These are phyloP conservation scores for Boletus tomentosulus DNA, from an alignment of 768 basidiomycete genomes.

Conservation along the genomic window DNA sequence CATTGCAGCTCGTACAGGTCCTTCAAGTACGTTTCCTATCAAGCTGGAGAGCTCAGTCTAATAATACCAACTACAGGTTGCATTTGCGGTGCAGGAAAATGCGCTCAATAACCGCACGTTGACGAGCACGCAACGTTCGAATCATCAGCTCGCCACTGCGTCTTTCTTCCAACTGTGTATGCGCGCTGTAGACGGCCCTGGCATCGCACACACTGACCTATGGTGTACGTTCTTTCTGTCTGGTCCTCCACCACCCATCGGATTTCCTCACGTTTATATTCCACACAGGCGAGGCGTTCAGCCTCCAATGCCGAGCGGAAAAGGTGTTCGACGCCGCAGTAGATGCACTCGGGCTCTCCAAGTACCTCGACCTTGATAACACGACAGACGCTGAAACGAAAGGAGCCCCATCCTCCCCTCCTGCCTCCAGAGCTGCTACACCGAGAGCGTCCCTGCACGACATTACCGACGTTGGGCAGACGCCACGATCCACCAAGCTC, in stretches of 20 bases:
- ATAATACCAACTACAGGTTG: constrained; percentile 11
- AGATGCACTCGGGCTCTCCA: constrained; percentile 2
- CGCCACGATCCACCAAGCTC: background rate
- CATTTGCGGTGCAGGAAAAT: constrained; percentile 24
- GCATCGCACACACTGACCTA: background rate
- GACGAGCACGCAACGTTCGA: background rate
- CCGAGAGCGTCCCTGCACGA: background rate
- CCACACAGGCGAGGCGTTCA: constrained; percentile 6
- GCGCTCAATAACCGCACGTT: constrained; percentile 13
- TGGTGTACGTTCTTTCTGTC: constrained; percentile 12
- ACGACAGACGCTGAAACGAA: background rate
- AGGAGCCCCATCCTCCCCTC: no score
- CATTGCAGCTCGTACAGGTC: constrained; percentile 11
- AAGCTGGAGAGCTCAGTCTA: background rate
- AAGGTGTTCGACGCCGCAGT: background rate
- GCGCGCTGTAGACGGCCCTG: background rate
- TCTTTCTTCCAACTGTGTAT: constrained; percentile 9
- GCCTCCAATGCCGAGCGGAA: constrained; percentile 1
- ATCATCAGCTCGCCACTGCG: constrained; percentile 6
- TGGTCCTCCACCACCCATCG: no score
- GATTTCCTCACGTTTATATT: constrained; percentile 2
- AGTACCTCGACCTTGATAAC: background rate
- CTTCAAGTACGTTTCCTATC: constrained; percentile 16
- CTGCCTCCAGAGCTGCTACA: background rate
- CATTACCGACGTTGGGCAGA: background rate